These are phyloP conservation scores for Corchorus capsularis DNA, from an alignment of 345 rosid genomes.

Conservation along the genomic window DNA sequence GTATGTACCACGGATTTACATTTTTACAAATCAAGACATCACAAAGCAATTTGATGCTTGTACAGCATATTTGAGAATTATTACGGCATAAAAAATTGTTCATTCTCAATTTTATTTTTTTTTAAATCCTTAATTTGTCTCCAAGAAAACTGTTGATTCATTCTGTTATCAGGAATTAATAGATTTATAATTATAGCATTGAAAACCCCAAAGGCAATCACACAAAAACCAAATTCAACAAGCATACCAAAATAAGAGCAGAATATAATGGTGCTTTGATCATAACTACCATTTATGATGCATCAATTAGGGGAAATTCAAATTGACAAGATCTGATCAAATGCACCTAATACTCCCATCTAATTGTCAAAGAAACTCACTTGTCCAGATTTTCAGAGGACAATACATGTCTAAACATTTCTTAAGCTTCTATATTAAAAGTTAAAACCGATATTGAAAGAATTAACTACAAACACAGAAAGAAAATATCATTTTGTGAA, in stretches of 20 bases:
- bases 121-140: neutral
- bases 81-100: neutral
- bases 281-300: neutral
- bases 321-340: neutral
- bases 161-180: neutral
- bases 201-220: slow-evolving; percentile 1
- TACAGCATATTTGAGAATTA: neutral
- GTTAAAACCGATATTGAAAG: neutral
- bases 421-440: neutral
- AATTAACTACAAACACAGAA: neutral
- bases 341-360: slow-evolving; percentile 1
- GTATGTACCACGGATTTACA: slow-evolving; percentile 9
- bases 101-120: slow-evolving; percentile 11
- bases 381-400: neutral
- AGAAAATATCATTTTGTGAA: neutral
- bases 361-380: neutral
- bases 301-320: neutral
- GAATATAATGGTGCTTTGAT: neutral
- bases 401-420: neutral
- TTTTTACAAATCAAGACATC: slow-evolving; percentile 5
- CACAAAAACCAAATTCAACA: neutral
- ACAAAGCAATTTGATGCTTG: slow-evolving; percentile 15
- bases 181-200: neutral
- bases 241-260: slow-evolving; percentile 2
- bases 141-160: neutral